phyloP scores from a whole-genome alignment of 176 grass and related monocot species.

The Carex cristatella region DNA sequence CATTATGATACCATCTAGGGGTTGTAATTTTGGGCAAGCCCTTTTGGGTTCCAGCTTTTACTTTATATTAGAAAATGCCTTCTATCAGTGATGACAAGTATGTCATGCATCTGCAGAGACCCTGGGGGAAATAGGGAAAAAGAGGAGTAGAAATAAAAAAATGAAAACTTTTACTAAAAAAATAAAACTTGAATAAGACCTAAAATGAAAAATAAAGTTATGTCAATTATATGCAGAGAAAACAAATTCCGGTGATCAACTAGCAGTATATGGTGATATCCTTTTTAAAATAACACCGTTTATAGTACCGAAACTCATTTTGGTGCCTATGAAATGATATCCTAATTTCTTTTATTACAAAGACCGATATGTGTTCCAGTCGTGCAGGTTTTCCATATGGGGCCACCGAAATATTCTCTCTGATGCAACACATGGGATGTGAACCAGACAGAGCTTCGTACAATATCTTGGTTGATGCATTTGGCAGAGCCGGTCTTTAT shows the following conservation, averaged over 20 bases:
- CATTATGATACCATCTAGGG: neutral
- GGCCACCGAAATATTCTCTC: constrained; percentile 67
- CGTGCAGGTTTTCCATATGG: constrained; percentile 69
- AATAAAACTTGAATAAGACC: neutral
- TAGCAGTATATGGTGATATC: neutral
- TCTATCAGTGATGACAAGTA: neutral
- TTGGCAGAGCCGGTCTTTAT: constrained; percentile 79
- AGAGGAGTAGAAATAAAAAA: neutral
- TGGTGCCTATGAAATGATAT: neutral
- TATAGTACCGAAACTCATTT: neutral
- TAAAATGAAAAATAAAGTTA: neutral
- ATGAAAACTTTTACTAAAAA: neutral
- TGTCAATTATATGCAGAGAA: neutral
- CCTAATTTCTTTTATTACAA: neutral
- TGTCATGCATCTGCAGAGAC: neutral
- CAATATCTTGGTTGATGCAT: constrained; percentile 91
- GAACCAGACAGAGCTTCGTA: constrained; percentile 90
- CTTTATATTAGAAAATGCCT: neutral
- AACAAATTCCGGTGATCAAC: neutral
- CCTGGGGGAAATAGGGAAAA: neutral
- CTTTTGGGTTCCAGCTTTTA: neutral
- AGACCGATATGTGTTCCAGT: constrained; percentile 25
- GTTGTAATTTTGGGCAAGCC: neutral
- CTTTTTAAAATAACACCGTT: neutral
- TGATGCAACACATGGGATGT: constrained; percentile 90